Evolutionary conservation across 179 eudicot genomes (phyloP).

Genomic region (Spinacia oleracea): DNA sequence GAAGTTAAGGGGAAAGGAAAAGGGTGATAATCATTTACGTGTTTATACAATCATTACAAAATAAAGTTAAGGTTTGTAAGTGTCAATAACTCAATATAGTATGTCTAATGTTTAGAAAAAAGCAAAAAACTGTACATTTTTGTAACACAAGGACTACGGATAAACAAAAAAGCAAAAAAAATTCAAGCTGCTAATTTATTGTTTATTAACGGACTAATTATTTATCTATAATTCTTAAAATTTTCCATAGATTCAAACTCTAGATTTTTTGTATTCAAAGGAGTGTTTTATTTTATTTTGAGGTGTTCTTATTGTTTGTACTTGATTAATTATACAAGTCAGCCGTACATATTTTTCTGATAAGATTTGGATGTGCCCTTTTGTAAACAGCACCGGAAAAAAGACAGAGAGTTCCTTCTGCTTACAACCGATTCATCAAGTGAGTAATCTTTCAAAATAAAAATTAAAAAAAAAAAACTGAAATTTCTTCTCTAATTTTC

Average conservation of each 20-base stretch:
- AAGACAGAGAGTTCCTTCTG: constrained; percentile 68
- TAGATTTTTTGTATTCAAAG: too few relatives aligned
- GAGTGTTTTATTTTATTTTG: too few relatives aligned
- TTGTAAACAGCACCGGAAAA: constrained; percentile 54
- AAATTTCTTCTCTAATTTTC: not conserved
- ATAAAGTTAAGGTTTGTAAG: constrained; percentile 1
- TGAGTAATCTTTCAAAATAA: constrained; percentile 29
- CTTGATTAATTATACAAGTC: too few relatives aligned
- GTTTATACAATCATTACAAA: not conserved
- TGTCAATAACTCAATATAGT: not conserved
- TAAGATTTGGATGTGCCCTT: not conserved
- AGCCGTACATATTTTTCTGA: not conserved
- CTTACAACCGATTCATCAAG: constrained; percentile 74
- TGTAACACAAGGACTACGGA: too few relatives aligned
- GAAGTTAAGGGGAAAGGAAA: constrained; percentile 1
- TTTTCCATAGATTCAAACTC: too few relatives aligned
- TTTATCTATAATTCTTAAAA: too few relatives aligned
- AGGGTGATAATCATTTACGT: not conserved
- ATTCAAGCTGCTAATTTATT: too few relatives aligned
- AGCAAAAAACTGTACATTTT: not conserved
- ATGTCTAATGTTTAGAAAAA: not conserved
- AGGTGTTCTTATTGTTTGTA: not conserved
- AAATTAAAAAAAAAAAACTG: too few relatives aligned
- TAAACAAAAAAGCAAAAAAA: too few relatives aligned
- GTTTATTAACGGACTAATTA: not conserved